phyloP scores from a whole-genome alignment of 306 rosid genomes.

The Gynostemma pentaphyllum region DNA sequence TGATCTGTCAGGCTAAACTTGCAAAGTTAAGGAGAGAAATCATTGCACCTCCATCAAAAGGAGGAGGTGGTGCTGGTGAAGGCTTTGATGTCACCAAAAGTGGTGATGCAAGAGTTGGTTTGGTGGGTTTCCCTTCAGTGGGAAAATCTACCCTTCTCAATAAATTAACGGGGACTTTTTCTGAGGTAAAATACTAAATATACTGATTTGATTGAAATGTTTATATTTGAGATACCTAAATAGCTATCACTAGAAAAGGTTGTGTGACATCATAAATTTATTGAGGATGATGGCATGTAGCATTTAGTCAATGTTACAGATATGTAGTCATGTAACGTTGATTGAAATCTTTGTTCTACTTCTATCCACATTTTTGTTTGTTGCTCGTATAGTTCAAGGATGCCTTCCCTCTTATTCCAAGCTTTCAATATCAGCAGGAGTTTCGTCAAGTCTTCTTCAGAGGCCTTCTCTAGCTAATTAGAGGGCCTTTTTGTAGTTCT shows the following conservation, averaged over 20 bases:
- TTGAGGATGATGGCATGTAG: neutral
- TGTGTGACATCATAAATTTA: neutral
- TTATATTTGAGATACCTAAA: neutral
- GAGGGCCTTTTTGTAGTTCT: too few species aligned
- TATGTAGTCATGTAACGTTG: neutral
- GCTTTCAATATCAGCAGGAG: too few species aligned
- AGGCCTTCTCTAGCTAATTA: too few species aligned
- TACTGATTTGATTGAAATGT: neutral
- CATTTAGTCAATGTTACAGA: neutral
- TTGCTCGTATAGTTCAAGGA: too few species aligned
- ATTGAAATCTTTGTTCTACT: too few species aligned
- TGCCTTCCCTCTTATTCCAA: too few species aligned
- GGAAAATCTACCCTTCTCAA: conserved; percentile 92
- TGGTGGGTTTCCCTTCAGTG: conserved; percentile 97
- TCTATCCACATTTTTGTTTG: too few species aligned
- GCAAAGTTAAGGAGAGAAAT: conserved; percentile 93
- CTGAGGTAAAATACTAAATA: conserved; percentile 57
- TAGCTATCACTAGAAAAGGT: neutral
- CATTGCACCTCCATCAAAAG: conserved; percentile 75
- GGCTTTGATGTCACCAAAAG: conserved; percentile 99
- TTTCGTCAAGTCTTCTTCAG: too few species aligned
- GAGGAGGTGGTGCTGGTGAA: conserved; percentile 96
- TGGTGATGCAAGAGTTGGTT: conserved; percentile 98
- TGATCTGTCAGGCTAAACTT: conserved; percentile 74
- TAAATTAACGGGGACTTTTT: conserved; percentile 94